phyloP scores from a whole-genome alignment of 768 basidiomycete genomes.

The Austroboletus eburneus region DNA sequence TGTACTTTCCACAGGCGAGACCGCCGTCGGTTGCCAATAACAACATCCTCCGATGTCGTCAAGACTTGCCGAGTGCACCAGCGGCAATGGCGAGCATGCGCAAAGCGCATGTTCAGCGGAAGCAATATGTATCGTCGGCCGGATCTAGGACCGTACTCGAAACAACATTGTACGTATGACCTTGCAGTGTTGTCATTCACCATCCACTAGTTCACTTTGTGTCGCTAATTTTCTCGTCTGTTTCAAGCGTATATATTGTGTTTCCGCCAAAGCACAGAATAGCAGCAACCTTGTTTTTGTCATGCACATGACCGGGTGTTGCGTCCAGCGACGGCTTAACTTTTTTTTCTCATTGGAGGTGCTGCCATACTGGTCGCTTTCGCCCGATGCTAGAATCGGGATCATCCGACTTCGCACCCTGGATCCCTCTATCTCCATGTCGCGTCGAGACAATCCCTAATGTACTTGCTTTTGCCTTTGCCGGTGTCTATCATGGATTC shows the following conservation, averaged over 20 bases:
- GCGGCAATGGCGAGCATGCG: neutral
- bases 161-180: neutral
- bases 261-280: no score
- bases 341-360: neutral
- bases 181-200: no score
- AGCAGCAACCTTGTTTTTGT: no score
- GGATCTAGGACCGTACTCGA: neutral
- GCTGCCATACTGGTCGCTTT: no score
- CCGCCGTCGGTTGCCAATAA: neutral
- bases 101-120: neutral
- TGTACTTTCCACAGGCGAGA: neutral
- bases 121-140: neutral
- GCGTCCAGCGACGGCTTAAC: no score
- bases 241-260: no score
- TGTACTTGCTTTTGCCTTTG: neutral
- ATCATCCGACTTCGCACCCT: neutral
- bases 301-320: no score
- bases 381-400: neutral
- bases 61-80: neutral
- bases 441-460: neutral
- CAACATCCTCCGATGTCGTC: neutral
- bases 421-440: neutral
- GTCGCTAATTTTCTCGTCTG: no score
- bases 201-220: no score
- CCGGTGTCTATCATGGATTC: neutral